These are phyloP conservation scores for Coprinopsis cinerea DNA, from an alignment of 768 basidiomycete species.

Conservation along the genomic window DNA sequence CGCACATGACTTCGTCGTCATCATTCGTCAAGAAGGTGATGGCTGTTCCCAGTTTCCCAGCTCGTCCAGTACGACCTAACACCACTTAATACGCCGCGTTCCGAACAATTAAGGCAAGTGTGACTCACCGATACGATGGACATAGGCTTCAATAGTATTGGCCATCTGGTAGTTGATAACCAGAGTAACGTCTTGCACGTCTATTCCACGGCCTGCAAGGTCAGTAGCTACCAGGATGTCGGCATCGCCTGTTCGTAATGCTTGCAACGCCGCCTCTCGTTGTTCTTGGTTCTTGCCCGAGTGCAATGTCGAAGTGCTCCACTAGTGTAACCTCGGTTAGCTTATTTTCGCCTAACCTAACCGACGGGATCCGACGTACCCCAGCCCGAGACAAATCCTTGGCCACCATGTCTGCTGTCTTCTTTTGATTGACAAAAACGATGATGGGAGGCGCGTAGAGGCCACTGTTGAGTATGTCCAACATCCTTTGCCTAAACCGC, in stretches of 20 bases:
- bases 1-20: conserved; percentile 95
- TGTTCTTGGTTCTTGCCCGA: conserved; percentile 98
- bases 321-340: conserved; percentile 37
- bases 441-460: conserved; percentile 88
- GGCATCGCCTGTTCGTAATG: conserved; percentile 78
- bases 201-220: conserved; percentile 96
- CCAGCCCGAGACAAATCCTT: conserved; percentile 89
- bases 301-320: conserved; percentile 88
- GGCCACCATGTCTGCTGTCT: conserved; percentile 96
- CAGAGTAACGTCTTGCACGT: conserved; percentile 92
- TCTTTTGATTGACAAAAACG: conserved; percentile 99
- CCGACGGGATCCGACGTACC: conserved; percentile 39
- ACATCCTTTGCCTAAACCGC: conserved; percentile 68
- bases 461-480: conserved; percentile 90
- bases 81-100: conserved; percentile 7
- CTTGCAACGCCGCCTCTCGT: conserved; percentile 86
- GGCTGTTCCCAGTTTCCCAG: conserved; percentile 88
- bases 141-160: conserved; percentile 91
- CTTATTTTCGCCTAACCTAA: conserved; percentile 1
- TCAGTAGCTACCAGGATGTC: conserved; percentile 96
- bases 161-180: conserved; percentile 99
- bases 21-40: conserved; percentile 97
- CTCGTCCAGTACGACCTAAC: conserved; percentile 91
- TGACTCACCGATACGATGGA: conserved; percentile 87
- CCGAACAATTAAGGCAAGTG: conserved; percentile 12